Conservation (phyloP, 2,329 filamentous ascomycete species). For the Samsoniella hepiali region DNA sequence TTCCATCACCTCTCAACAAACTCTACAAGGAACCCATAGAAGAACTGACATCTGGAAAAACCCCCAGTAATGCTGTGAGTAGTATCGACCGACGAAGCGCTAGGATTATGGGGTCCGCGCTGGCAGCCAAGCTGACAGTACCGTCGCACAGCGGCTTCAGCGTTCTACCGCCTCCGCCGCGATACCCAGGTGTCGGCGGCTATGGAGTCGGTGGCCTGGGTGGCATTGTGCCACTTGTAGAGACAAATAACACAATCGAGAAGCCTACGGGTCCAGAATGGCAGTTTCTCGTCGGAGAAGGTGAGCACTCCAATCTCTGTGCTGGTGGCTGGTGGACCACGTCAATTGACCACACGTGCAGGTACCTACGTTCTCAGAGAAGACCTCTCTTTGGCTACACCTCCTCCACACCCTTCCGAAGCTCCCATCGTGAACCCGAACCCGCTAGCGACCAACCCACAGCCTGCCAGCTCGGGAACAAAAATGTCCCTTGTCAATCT, state of each 20-base stretch:
- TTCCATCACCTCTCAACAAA: not conserved
- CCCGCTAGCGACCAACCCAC: slow-evolving; percentile 79
- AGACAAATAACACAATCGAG: slow-evolving; percentile 87
- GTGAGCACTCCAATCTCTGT: slow-evolving; percentile 40
- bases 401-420: slow-evolving; percentile 93
- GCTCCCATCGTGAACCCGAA: slow-evolving; percentile 83
- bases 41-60: not conserved
- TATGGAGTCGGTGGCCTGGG: slow-evolving; percentile 69
- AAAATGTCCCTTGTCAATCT: slow-evolving; percentile 76
- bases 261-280: slow-evolving; percentile 80
- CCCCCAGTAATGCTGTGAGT: slow-evolving; percentile 9
- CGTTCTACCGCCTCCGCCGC: slow-evolving; percentile 80
- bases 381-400: slow-evolving; percentile 87
- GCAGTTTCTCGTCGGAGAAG: slow-evolving; percentile 91
- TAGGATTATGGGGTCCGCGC: too few relatives aligned
- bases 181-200: slow-evolving; percentile 72
- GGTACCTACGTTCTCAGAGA: slow-evolving; percentile 89
- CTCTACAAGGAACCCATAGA: not conserved
- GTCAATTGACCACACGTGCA: slow-evolving; percentile 32
- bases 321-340: too few relatives aligned
- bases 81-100: not conserved
- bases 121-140: slow-evolving; percentile 2
- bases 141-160: slow-evolving; percentile 40
- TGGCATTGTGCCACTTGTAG: slow-evolving; percentile 71
- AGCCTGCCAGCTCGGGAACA: slow-evolving; percentile 80